Evolutionary conservation across 2,329 filamentous ascomycete genomes (phyloP), one percentile per base, ranked within the genome.

Genomic region (Lojkania enalia): DNA sequence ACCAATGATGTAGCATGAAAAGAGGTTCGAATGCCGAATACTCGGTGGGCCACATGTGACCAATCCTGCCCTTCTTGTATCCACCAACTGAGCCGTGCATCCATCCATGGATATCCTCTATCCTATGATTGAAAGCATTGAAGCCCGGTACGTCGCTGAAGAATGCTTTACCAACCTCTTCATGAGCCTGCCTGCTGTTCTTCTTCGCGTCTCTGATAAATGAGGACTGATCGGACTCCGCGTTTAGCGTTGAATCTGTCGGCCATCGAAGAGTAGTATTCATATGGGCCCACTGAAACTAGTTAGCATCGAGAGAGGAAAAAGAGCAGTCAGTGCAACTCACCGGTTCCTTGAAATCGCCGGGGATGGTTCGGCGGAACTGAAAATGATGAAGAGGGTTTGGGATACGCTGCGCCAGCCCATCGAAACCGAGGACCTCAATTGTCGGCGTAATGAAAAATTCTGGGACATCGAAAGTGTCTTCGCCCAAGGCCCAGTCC

Each of bases 21-120:
- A 90, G 72, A 0, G 89, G 88, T 55, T 95, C 89, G 60, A 89
- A 94, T 0, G 86, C 81, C 2, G 88, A 88, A 55, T 87, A 86
- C 9, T 66, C 58, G 12, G 89, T 79, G 56, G 84, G 85, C 36
- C 83, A 82, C 83, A 92, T 86, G 57, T 89, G 86, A 1, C 86
- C 85, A 25, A 77, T 76, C 46, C 71, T 7, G 13, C 6, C 30
- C 3, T 42, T 44, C 11, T 7, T 25, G 11, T 23, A 13, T 11
- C 41, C 42, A 2, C 60, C 87, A 44, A 79, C 81, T 3, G 82
- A 29, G 20, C 52, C 52, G 35, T 68, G 65, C 7, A 68, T 46
- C 50, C 51, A 56, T 5, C 63, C 61, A 44, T 68, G 65, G 2
- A 54, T 49, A 20, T 50, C 44, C 42, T 44, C 42, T 5, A 49